A percentile compares a stretch with the other conserved stretches of the same genome.
phyloP scores from a whole-genome alignment of 257 asterid genomes.

The Parsonsia alboflavescens region DNA sequence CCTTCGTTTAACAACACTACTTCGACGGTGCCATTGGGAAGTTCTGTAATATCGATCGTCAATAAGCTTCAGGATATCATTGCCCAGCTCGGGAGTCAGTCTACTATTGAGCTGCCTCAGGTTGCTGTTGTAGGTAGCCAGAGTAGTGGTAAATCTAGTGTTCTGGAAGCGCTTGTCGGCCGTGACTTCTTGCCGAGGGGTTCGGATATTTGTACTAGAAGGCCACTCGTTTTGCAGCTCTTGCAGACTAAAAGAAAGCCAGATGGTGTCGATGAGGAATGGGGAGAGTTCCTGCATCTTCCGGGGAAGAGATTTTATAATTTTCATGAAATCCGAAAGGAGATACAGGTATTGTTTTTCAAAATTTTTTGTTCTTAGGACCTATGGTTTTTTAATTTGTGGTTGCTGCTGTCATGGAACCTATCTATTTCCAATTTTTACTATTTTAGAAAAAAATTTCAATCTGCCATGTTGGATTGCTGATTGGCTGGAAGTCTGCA shows the following conservation, averaged over 20 bases:
- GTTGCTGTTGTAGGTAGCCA: slow-evolving; percentile 98
- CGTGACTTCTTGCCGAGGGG: slow-evolving; percentile 98
- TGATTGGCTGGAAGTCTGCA: background rate
- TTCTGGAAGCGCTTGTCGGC: slow-evolving; percentile 92
- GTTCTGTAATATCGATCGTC: slow-evolving; percentile 73
- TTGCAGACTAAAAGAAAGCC: slow-evolving; percentile 47
- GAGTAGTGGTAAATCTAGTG: slow-evolving; percentile 99
- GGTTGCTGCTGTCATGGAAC: background rate
- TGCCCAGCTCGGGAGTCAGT: slow-evolving; percentile 72
- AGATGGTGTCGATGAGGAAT: slow-evolving; percentile 61
- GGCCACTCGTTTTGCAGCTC: slow-evolving; percentile 88
- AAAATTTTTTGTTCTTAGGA: background rate
- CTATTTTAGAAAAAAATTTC: background rate
- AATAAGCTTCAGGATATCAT: slow-evolving; percentile 89
- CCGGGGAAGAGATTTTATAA: slow-evolving; percentile 58
- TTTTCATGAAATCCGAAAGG: slow-evolving; percentile 69
- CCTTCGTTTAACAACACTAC: slow-evolving; percentile 25
- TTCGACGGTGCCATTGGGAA: slow-evolving; percentile 50
- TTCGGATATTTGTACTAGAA: slow-evolving; percentile 80
- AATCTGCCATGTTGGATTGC: background rate
- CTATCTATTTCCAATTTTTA: background rate
- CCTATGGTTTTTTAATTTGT: background rate
- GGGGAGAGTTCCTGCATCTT: slow-evolving; percentile 92
- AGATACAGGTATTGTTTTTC: slow-evolving; percentile 59
- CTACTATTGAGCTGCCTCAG: slow-evolving; percentile 83